These are phyloP conservation scores for Otatea glauca DNA, from an alignment of 176 grass and related monocot species.

Conservation along the genomic window DNA sequence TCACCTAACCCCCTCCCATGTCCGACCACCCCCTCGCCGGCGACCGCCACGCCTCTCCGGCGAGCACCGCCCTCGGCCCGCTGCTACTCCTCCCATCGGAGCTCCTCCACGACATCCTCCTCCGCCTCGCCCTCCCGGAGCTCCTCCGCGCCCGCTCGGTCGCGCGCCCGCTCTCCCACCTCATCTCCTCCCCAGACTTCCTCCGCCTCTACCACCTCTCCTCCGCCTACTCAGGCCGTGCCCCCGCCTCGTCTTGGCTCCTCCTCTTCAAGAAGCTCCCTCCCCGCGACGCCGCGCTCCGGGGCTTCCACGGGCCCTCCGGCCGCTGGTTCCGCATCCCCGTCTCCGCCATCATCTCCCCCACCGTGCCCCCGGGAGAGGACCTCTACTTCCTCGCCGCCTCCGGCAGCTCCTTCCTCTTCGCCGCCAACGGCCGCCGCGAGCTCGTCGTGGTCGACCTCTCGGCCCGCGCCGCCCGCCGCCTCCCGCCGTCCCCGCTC, in stretches of 20 bases:
- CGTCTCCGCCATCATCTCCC: slow-evolving; percentile 58
- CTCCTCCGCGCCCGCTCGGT: slow-evolving; percentile 76
- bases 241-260: slow-evolving; percentile 74
- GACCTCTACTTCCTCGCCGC: slow-evolving; percentile 94
- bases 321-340: slow-evolving; percentile 89
- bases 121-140: slow-evolving; percentile 75
- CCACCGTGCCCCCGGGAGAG: slow-evolving; percentile 71
- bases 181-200: slow-evolving; percentile 71
- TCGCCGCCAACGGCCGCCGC: slow-evolving; percentile 83
- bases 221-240: slow-evolving; percentile 49
- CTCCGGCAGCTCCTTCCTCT: slow-evolving; percentile 81
- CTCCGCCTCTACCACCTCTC: slow-evolving; percentile 76
- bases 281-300: slow-evolving; percentile 64
- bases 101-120: slow-evolving; percentile 85
- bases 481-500: slow-evolving; percentile 79
- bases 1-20: slow-evolving; percentile 53
- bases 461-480: slow-evolving; percentile 54
- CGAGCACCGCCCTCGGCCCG: slow-evolving; percentile 43
- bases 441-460: slow-evolving; percentile 83
- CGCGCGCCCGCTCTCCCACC: slow-evolving; percentile 67
- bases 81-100: slow-evolving; percentile 71
- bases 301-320: slow-evolving; percentile 82
- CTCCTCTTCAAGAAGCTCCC: slow-evolving; percentile 90
- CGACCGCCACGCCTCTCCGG: slow-evolving; percentile 42
- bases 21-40: slow-evolving; percentile 44